Evolutionary conservation across 2,329 filamentous ascomycete species (phyloP).

Genomic region (Trichophyton simii): DNA sequence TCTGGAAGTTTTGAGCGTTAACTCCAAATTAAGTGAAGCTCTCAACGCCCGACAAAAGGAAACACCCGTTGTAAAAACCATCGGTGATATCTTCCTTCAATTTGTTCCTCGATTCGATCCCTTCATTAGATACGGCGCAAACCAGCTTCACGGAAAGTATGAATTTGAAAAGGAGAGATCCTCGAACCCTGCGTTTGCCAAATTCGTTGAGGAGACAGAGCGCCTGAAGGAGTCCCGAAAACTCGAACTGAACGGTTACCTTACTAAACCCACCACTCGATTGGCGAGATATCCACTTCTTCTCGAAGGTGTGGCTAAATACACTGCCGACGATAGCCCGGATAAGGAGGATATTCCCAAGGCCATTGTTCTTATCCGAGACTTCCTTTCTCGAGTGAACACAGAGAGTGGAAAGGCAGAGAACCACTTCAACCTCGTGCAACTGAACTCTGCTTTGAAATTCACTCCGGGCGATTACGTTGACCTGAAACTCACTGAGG

Average conservation of each 20-base stretch:
- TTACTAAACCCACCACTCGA: conserved; percentile 94
- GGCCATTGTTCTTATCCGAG: conserved; percentile 73
- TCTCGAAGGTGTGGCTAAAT: conserved; percentile 81
- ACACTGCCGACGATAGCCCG: conserved; percentile 75
- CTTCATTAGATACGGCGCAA: conserved; percentile 92
- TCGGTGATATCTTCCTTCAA: conserved; percentile 90
- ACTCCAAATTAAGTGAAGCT: conserved; percentile 74
- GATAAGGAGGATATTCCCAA: conserved; percentile 89
- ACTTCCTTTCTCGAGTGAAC: conserved; percentile 79
- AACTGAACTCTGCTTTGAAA: conserved; percentile 80
- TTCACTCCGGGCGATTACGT: conserved; percentile 84
- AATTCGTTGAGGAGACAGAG: conserved; percentile 94
- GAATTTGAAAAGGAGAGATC: conserved; percentile 95
- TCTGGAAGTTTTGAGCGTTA: conserved; percentile 85
- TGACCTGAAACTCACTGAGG: conserved; percentile 86
- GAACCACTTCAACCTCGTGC: conserved; percentile 90
- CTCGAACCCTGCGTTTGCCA: conserved; percentile 68
- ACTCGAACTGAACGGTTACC: conserved; percentile 89
- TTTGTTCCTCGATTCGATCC: conserved; percentile 87
- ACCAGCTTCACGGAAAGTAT: conserved; percentile 91
- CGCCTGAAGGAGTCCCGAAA: conserved; percentile 92
- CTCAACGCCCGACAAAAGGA: conserved; percentile 85
- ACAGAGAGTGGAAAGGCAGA: conserved; percentile 92
- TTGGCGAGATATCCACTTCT: conserved; percentile 86
- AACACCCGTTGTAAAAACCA: conserved; percentile 70